These are phyloP conservation scores for Rhododendron simsii DNA, from an alignment of 148 eudicot species.

Conservation along the genomic window DNA sequence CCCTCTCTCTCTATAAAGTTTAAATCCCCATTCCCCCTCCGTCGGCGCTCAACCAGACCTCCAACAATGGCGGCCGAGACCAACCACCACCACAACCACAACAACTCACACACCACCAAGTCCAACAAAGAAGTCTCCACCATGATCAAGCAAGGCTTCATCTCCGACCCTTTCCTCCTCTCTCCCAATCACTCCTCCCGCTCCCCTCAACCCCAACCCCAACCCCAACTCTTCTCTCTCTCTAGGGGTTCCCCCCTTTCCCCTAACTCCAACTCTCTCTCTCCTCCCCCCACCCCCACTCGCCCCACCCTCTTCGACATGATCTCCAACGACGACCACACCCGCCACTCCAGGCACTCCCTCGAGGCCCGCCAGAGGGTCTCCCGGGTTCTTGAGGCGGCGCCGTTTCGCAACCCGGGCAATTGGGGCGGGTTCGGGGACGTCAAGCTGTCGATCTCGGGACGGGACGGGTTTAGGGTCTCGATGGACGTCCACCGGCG, in stretches of 20 bases:
- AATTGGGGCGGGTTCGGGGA: slow-evolving; percentile 50
- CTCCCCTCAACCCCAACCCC: slow-evolving; percentile 20
- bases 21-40: not conserved
- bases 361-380: slow-evolving; percentile 40
- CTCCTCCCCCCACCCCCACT: slow-evolving; percentile 18
- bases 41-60: not conserved
- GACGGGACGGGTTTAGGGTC: slow-evolving; percentile 62
- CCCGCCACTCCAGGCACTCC: slow-evolving; percentile 42
- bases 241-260: not conserved
- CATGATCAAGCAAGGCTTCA: slow-evolving; percentile 64
- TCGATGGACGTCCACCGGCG: slow-evolving; percentile 68
- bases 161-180: slow-evolving; percentile 42
- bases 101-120: slow-evolving; percentile 1
- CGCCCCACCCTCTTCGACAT: slow-evolving; percentile 76
- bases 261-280: slow-evolving; percentile 16
- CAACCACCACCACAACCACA: not conserved
- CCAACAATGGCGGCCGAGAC: slow-evolving; percentile 15
- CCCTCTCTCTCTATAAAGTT: not conserved
- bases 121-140: slow-evolving; percentile 33
- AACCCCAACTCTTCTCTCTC: slow-evolving; percentile 3
- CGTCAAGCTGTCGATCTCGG: slow-evolving; percentile 67
- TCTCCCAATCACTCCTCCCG: slow-evolving; percentile 18
- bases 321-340: slow-evolving; percentile 54
- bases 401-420: slow-evolving; percentile 26
- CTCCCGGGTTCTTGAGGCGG: slow-evolving; percentile 39